Evolutionary conservation across 129 eudicot genomes (phyloP).

Genomic region (Logfia minima): DNA sequence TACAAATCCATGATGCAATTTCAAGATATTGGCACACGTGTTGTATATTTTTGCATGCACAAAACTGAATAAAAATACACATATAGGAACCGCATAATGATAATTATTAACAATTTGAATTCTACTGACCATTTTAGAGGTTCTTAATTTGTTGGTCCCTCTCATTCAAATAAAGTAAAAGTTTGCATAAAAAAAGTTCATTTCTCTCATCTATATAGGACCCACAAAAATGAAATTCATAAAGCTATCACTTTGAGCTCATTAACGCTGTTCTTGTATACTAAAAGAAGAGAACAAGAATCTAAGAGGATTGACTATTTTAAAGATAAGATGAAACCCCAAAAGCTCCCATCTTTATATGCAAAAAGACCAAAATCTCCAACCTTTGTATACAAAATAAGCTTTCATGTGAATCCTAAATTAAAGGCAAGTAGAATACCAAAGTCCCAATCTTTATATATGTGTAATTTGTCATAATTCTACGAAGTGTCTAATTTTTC

Average conservation of each 20-base stretch:
- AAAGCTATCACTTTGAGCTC: not conserved
- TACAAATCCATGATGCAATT: not conserved
- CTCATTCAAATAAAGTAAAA: not conserved
- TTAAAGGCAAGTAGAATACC: not conserved
- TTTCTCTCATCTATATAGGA: not conserved
- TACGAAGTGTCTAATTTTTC: not conserved
- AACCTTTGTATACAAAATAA: not conserved
- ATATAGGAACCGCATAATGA: not conserved
- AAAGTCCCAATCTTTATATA: not conserved
- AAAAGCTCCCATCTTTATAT: not conserved
- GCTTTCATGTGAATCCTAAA: not conserved
- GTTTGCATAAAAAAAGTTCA: not conserved
- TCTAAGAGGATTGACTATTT: not conserved
- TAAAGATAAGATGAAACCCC: not conserved
- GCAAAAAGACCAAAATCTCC: not conserved
- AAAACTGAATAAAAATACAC: not conserved
- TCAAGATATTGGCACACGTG: not conserved
- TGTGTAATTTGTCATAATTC: not conserved
- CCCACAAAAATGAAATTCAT: not conserved
- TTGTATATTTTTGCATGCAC: not conserved
- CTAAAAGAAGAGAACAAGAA: not conserved
- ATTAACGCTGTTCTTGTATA: not conserved
- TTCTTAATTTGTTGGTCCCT: not conserved
- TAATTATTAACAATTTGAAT: not conserved
- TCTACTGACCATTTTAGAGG: not conserved